Evolutionary conservation across 768 basidiomycete genomes (phyloP), one percentile per base, ranked within the genome.

Genomic region (Trametes punicea): DNA sequence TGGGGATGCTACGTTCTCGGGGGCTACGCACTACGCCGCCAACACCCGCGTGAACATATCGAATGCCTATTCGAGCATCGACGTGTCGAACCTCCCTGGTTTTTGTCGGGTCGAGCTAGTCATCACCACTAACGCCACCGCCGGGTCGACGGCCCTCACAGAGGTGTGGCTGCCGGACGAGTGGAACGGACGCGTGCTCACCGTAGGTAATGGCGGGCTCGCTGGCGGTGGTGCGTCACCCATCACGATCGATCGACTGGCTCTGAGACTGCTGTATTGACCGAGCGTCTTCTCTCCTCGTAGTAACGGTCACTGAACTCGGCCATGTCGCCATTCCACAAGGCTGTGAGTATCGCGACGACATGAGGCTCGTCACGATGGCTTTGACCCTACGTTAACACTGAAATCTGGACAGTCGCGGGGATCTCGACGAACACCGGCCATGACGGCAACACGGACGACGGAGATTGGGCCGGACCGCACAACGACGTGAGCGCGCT

Each of bases 91-190:
- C 15, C 59, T 67, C 8, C 62, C 64, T 20, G 62, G 54, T 3
- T 64, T 68, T 47, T 68, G 67, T 44, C 67, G 65, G n/a, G 55
- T 65, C 10, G 52, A 68, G 47, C 60, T 65, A 13, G 47, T 52
- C n/a, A 56, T 68, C 27, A 64, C 59, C 13, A 68, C 65, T 6
- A 66, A 65, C 20, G 29, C 63, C 1, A 63, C 67, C 16, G 62
- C 65, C 2, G 59, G 61, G 25, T 60, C 57, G 23, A 63, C 55
- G 2, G 59, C 62, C 6, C 48, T 51, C 31, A 57, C 65, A 4
- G 70, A 69, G 39, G 64, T 66, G 5, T 71, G 70, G 70, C 64
- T 71, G n/a, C 70, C 70, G 13, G 65, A 66, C 31, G 56, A 58
- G 3, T 71, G 67, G 68, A 67, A 68, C 40, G 66, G 66, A 7